Conservation (phyloP, 2,329 filamentous ascomycete species). For the Ophiostoma populinum region DNA sequence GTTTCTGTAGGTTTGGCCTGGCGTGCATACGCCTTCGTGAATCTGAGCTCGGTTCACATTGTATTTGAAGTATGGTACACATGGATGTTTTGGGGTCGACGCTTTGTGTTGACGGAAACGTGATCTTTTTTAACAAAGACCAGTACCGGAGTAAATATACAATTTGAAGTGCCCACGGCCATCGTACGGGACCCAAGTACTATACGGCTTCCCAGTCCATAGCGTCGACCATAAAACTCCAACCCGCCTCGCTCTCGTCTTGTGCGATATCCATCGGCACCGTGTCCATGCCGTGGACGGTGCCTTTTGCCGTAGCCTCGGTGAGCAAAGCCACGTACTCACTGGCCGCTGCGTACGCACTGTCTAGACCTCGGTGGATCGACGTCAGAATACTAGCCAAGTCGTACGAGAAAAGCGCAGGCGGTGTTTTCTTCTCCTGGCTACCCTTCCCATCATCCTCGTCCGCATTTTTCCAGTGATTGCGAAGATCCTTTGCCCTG, state of each 20-base stretch:
- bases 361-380: constrained; percentile 41
- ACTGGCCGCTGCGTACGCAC: constrained; percentile 34
- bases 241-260: constrained; percentile 24
- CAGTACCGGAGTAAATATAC: no score
- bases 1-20: no score
- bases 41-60: no score
- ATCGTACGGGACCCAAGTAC: no score
- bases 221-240: constrained; percentile 40
- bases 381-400: constrained; percentile 39
- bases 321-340: constrained; percentile 18
- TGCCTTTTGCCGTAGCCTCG: not conserved
- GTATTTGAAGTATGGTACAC: no score
- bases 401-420: constrained; percentile 40
- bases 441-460: constrained; percentile 13
- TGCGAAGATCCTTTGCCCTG: constrained; percentile 52
- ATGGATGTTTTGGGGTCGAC: no score
- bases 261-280: constrained; percentile 9
- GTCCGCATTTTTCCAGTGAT: constrained; percentile 55
- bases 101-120: no score
- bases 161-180: no score
- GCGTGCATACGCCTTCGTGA: no score
- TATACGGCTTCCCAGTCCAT: constrained; percentile 17
- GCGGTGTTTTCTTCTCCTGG: constrained; percentile 13
- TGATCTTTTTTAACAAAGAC: no score
- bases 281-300: not conserved